Evolutionary conservation across 805 yeast species (phyloP), one percentile per base, ranked within the genome.

Genomic region (Yarrowia bubula): DNA sequence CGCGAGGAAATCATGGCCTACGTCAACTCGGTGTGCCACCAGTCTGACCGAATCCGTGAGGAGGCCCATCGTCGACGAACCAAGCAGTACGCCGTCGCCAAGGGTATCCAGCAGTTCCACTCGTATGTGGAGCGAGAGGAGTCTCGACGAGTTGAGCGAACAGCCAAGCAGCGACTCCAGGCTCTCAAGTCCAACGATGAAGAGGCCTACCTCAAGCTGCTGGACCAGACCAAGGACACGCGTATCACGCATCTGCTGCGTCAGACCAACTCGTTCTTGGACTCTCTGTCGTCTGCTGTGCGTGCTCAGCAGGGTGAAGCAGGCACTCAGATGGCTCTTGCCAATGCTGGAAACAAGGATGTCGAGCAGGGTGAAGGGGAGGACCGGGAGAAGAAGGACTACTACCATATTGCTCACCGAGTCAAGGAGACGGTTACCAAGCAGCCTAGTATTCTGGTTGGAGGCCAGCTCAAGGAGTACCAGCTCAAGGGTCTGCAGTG

Each of bases 121-220:
- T 75, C 81, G 13, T 89, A 86, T 69, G 82, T 89, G 14, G 97
- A 93, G 71, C 88, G 87, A 71, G 99, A 95, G 72, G 98, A 93
- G 74, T 88, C 87, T 68, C 87, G 87, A 75, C 86, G 92, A 69
- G 79, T 89, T n/a, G 99, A 95, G 76, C 84, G 87, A 71, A 95
- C 90, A 74, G 99, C 99, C 41, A 93, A 92, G 76, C 98, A 93
- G 75, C 96, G 99, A 87, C 85, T 95, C 74, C 97, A 90, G 78
- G 98, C 98, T 8, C 84, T 95, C 81, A 90, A 90, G 71, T 89
- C 96, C 64, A 95, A 93, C 76, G 98, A 93, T 78, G 99, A 95
- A 77, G 99, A 93, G 76, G 98, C 98, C 0, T 93, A 93, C 78
- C 83, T 95, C 79, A 95, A 93, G 75, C 83, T 93, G 72, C 84